These are phyloP conservation scores for Trichoderma arundinaceum DNA, from an alignment of 2,329 filamentous ascomycete species.

Conservation along the genomic window DNA sequence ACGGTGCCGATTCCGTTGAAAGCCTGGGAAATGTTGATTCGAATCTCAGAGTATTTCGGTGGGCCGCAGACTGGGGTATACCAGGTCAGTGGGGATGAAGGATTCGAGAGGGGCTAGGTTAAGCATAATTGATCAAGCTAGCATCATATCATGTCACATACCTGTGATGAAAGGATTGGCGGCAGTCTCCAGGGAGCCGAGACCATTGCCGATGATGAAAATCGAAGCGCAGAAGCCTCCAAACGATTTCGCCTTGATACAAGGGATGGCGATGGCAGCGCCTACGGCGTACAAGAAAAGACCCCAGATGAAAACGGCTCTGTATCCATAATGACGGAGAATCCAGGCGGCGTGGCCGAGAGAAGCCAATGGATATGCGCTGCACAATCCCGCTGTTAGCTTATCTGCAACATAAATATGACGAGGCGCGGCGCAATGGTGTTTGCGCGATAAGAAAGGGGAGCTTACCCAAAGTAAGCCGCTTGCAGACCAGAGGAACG, in stretches of 20 bases:
- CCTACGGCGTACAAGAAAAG: slow-evolving; percentile 69
- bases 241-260: slow-evolving; percentile 68
- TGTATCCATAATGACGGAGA: slow-evolving; percentile 68
- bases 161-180: slow-evolving; percentile 76
- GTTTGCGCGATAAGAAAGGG: slow-evolving; percentile 42
- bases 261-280: slow-evolving; percentile 61
- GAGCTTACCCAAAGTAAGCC: slow-evolving; percentile 61
- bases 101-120: not conserved
- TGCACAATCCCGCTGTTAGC: slow-evolving; percentile 37
- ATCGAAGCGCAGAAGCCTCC: slow-evolving; percentile 74
- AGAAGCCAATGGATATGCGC: slow-evolving; percentile 72
- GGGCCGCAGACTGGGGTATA: slow-evolving; percentile 55
- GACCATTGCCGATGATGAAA: slow-evolving; percentile 75
- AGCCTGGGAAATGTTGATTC: slow-evolving; percentile 77
- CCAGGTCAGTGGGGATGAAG: not conserved
- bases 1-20: slow-evolving; percentile 79
- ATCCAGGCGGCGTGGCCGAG: slow-evolving; percentile 68
- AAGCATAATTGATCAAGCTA: not conserved
- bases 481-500: slow-evolving; percentile 56
- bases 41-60: slow-evolving; percentile 72
- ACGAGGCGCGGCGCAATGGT: not conserved
- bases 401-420: not conserved
- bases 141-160: slow-evolving; percentile 41
- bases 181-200: slow-evolving; percentile 76
- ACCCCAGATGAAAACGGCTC: slow-evolving; percentile 71